Evolutionary conservation across 257 asterid genomes (phyloP), one percentile per base, ranked within the genome.

Genomic region (Cordia subcordata): DNA sequence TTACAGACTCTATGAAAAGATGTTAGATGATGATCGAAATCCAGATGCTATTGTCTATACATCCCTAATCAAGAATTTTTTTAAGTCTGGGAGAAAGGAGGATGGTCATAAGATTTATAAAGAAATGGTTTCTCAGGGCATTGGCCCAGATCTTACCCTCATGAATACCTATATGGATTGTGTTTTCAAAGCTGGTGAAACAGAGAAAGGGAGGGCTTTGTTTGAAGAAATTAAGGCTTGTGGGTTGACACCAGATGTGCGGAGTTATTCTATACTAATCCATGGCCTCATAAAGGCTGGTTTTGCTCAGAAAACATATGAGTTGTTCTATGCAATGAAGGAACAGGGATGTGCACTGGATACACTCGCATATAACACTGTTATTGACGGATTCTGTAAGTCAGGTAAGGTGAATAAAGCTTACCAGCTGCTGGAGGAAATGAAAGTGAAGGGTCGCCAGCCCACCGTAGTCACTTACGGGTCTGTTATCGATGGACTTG

Each of bases 371-470:
- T 92, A 92, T 63, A 92, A 92, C 70, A 80, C 94, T 17, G 94
- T 84, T 23, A 88, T 92, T 52, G 91, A 92, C 69, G 99, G 99
- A 59, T 88, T 92, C 57, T 92, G 96, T 66, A 88, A 88, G 64
- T 86, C 96, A 4, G 97, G 96, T 27, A 84, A 89, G 77, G 99
- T 92, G 52, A 79, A 92, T 73, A 92, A 92, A 86, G 99, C 97
- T 33, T 92, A 88, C 69, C 96, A 92, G 73, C 87, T 92, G 1
- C 62, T 92, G 76, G 99, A 86, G 78, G 99, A 92, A 78, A 92
- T 92, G 99, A 86, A 81, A 75, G 80, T 69, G 8, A 89, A 82
- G 75, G 95, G 97, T 50, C 86, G 72, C 56, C 83, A 71, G 15
- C 95, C 94, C 8, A 84, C 96, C 20, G 97, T 84, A 15, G 91